Base-by-base conservation (phyloP, 108 stramenopile genomes). In the Schizochytrium sp. region DNA sequence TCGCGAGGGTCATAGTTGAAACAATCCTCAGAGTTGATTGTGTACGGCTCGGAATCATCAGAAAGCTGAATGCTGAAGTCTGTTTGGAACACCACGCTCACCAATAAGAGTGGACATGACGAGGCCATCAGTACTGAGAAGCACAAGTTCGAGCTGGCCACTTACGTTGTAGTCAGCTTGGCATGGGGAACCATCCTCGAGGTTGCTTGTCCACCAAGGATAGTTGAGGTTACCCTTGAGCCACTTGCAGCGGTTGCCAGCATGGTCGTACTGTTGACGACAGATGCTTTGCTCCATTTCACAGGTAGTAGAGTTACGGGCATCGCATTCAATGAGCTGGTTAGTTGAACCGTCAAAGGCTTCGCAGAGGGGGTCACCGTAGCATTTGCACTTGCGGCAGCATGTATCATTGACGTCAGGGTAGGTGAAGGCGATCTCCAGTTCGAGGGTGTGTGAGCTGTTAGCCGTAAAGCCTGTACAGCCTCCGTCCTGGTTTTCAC, bases 201-300 rank as follows among this genome's bases (percentile, higher is more conserved):
- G 50, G 53, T 55, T 55, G 13, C 5, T 47, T 13, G 46, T 55
- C 76, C 76, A 83, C 64, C 64, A 69, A 42, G 64, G 64, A 2
- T 42, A 69, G 53, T 49, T 55, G 50, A 5, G 50, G 76, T 49
- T 83, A 28, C 8, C 53, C 53, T 83, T 83, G 50, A 83, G 76
- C 76, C 76, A 83, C 3, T 83, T 83, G 76, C 76, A 83, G 46
- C 53, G 46, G 76, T 83, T 83, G 2, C 76, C 76, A 53, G 76
- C 76, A 28, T 83, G 76, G 76, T 83, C 76, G 2, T 0, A 2
- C 3, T 83, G 76, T 53, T 83, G 64, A 42, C 64, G 64, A 53
- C 76, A 83, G 40, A 83, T 83, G 53, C 55, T 53, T 53, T 83
- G 50, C 76, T 56, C 10, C 76, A 83, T 55, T n/a, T 55, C 40